phyloP scores from a whole-genome alignment of 2,329 filamentous ascomycete species.

The Fusarium xyrophilum region DNA sequence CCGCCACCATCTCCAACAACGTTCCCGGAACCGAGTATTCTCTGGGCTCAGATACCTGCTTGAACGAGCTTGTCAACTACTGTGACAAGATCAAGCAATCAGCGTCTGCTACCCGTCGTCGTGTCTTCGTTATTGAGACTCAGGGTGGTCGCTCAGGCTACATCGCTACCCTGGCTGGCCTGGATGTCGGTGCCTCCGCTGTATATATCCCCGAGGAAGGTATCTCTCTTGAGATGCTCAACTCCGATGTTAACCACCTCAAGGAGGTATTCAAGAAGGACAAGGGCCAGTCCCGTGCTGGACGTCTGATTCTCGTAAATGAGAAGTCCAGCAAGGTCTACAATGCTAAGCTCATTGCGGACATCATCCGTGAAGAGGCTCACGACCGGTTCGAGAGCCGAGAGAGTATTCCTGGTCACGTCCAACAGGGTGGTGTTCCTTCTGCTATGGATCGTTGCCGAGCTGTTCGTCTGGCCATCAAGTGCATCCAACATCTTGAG shows the following conservation, averaged over 20 bases:
- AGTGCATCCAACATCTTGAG: slow-evolving; percentile 92
- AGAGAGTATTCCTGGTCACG: slow-evolving; percentile 90
- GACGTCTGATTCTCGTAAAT: slow-evolving; percentile 95
- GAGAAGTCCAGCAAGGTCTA: slow-evolving; percentile 92
- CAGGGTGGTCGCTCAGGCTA: slow-evolving; percentile 96
- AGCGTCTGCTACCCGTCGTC: slow-evolving; percentile 87
- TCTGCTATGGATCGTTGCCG: slow-evolving; percentile 96
- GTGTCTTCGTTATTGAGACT: slow-evolving; percentile 97
- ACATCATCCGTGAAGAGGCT: slow-evolving; percentile 94
- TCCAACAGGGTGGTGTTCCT: slow-evolving; percentile 91
- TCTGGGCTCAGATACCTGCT: slow-evolving; percentile 92
- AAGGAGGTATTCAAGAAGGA: slow-evolving; percentile 86
- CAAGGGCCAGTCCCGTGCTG: slow-evolving; percentile 85
- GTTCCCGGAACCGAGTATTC: slow-evolving; percentile 98
- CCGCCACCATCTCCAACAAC: slow-evolving; percentile 98
- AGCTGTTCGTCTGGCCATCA: slow-evolving; percentile 89
- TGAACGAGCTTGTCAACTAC: slow-evolving; percentile 93
- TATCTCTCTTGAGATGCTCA: slow-evolving; percentile 90
- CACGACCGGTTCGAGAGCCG: slow-evolving; percentile 91
- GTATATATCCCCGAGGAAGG: slow-evolving; percentile 98
- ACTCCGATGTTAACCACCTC: slow-evolving; percentile 86
- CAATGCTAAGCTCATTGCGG: slow-evolving; percentile 89
- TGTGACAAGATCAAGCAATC: slow-evolving; percentile 98
- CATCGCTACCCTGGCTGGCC: slow-evolving; percentile 86
- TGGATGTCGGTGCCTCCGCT: slow-evolving; percentile 88